Percentiles rank a stretch among this genome's conserved stretches.
These are phyloP conservation scores for Fusarium poae DNA, from an alignment of 2,329 filamentous ascomycete genomes.

Conservation along the genomic window DNA sequence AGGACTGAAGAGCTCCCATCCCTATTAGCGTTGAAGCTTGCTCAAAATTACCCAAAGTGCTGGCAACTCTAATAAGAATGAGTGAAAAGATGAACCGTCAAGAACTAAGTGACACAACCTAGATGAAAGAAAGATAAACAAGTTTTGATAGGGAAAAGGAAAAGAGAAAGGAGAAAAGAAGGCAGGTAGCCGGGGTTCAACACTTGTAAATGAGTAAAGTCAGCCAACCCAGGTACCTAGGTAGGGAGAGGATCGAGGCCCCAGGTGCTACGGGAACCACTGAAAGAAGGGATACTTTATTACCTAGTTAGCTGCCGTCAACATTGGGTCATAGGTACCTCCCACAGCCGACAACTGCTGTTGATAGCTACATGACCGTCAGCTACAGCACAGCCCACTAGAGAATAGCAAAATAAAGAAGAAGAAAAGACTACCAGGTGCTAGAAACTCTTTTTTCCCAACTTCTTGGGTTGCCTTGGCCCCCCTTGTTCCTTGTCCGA, in stretches of 20 bases:
- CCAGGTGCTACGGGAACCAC: conserved; percentile 22
- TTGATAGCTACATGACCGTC: not conserved
- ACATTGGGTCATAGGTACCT: conserved; percentile 4
- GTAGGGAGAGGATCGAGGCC: conserved; percentile 1
- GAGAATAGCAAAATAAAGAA: conserved; percentile 7
- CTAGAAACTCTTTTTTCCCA: conserved; percentile 16
- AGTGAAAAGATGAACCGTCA: not conserved
- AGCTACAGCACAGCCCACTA: conserved; percentile 8
- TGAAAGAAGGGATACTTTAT: conserved; percentile 4
- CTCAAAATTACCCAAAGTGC: not conserved
- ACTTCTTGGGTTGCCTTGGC: conserved; percentile 16
- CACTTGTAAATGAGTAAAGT: conserved; percentile 20
- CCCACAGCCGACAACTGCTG: conserved; percentile 7
- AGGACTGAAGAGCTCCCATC: conserved; percentile 5
- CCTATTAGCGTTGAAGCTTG: conserved; percentile 10
- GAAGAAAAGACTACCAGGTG: conserved; percentile 1
- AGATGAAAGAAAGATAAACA: not conserved
- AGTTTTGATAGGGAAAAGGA: not conserved
- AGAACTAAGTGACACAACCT: not conserved
- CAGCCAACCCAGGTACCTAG: conserved; percentile 10
- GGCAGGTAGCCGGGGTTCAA: conserved; percentile 1
- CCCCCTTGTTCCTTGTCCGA: conserved; percentile 40
- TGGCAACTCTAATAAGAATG: not conserved
- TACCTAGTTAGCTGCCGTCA: not conserved
- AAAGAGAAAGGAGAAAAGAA: conserved; percentile 18